Base-by-base conservation (phyloP, 192 early-diverging fungal genomes). In the Backusella circina region DNA sequence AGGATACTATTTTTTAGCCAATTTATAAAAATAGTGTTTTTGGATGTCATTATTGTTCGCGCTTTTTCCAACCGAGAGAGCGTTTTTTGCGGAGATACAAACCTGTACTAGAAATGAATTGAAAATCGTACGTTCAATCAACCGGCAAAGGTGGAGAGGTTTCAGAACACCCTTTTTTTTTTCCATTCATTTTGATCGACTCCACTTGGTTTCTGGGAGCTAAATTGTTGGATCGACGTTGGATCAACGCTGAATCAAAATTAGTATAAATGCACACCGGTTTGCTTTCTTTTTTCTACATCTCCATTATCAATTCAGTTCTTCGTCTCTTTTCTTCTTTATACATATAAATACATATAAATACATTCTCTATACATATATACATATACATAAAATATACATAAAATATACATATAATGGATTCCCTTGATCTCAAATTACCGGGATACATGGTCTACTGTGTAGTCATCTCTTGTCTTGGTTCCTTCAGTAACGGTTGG, bases 361-460 rank as follows among this genome's bases (percentile, higher is more conserved):
- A n/a, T n/a, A n/a, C n/a, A n/a, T n/a, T n/a, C n/a, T n/a, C n/a
- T n/a, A n/a, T n/a, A n/a, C n/a, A n/a, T n/a, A n/a, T n/a, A n/a
- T n/a, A n/a, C n/a, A n/a, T n/a, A n/a, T n/a, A n/a, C n/a, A n/a
- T n/a, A n/a, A n/a, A n/a, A n/a, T n/a, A n/a, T n/a, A n/a, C n/a
- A n/a, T 47, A 50, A 18, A 18, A 50, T 18, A 50, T 18, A 50
- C 18, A 50, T 50, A 50, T 50, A 15, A 83, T 83, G 81, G 84
- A 85, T 51, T 85, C 81, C 23, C 37, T 79, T 76, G 77, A 85
- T 65, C 16, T 77, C 7, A 75, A 65, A 10, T 81, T 78, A 35
- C 81, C 81, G 1, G 50, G 44, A 8, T 85, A 83, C 67, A 85
- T 85, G 81, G 65, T 85, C 61, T 85, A 77, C 31, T 79, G 79